Base-by-base conservation (phyloP, 2,329 filamentous ascomycete species). In the Hypoxylon rubiginosum region DNA sequence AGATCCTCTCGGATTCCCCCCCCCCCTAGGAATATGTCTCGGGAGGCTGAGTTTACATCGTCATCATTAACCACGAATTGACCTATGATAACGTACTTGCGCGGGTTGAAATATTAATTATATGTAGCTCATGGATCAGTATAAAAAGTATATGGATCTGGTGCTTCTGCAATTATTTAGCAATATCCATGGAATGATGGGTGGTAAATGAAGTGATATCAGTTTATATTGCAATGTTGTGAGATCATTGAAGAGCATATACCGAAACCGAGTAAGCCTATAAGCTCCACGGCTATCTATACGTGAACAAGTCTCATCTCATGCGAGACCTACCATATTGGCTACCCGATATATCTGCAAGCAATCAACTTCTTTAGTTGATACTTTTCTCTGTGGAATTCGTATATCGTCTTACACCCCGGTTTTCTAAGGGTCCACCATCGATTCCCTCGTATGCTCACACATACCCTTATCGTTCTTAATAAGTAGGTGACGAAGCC, bases 181-280 rank as follows among this genome's bases (percentile, higher is more conserved):
- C 36, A 39, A 39, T 39, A 39, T 39, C 3, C 28, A 46, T 8
- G 32, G 41, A 54, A 60, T 11, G 41, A 39, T 5, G 21, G 19
- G 15, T 39, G 46, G 39, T 8, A 61, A 52, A 49, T 34, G 39
- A 48, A 24, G 43, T 62, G 32, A 56, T 24, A 63, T 66, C 24
- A 43, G 19, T 62, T 43, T 58, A 62, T 58, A 51, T 58, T 58
- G 49, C 36, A 41, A 41, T 39, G 21, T 19, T 49, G 46, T 46
- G 48, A 34, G 36, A 46, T 46, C 50, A 54, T 53, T 54, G 58
- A 48, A 54, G 21, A 58, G 52, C 26, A 30, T 34, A 50, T 39
- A 58, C 28, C 58, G 50, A 9, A 43, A 51, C 48, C 48, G 15
- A 48, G 50, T 54, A 50, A 66, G 63, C 43, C 54, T 62, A 56